These are phyloP conservation scores for Cutaneotrichosporon sp. DNA, from an alignment of 1,284 basidiomycete genomes.

Conservation along the genomic window DNA sequence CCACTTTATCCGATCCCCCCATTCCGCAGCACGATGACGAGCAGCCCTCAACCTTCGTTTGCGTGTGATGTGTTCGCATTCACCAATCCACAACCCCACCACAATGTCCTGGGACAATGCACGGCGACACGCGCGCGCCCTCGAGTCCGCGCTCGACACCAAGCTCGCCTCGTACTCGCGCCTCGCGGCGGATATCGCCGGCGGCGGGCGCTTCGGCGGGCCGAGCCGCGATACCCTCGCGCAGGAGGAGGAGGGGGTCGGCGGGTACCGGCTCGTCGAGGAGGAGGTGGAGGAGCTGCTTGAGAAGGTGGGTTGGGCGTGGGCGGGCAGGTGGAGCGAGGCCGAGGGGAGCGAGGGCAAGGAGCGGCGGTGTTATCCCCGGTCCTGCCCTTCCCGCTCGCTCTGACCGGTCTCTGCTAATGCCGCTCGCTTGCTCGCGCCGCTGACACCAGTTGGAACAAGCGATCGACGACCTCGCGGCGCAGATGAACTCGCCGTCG, in stretches of 20 bases:
- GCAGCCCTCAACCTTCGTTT: too few relatives aligned
- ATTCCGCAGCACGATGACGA: too few relatives aligned
- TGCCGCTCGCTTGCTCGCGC: too few relatives aligned
- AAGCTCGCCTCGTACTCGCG: conserved; percentile 88
- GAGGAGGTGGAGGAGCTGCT: conserved; percentile 81
- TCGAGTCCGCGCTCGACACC: conserved; percentile 85
- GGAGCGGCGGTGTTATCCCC: too few relatives aligned
- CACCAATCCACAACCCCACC: neutral
- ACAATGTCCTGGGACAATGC: conserved; percentile 55
- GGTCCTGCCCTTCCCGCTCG: neutral
- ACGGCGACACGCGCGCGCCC: conserved; percentile 82
- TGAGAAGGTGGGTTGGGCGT: conserved; percentile 66
- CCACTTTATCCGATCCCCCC: too few relatives aligned
- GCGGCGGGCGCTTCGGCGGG: conserved; percentile 16
- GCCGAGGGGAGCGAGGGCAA: too few relatives aligned
- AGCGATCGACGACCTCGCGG: conserved; percentile 72
- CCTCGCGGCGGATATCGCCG: conserved; percentile 71
- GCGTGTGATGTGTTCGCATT: too few relatives aligned
- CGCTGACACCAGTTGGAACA: conserved; percentile 67
- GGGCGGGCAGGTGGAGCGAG: too few relatives aligned
- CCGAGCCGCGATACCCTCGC: conserved; percentile 40
- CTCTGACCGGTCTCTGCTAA: neutral
- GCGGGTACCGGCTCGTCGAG: conserved; percentile 69
- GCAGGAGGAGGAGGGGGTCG: conserved; percentile 65
- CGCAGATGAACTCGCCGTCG: conserved; percentile 68